Percentiles rank a stretch among this genome's conserved stretches.
phyloP scores from a whole-genome alignment of 331 rosid species.

The Prunus yedoensis region DNA sequence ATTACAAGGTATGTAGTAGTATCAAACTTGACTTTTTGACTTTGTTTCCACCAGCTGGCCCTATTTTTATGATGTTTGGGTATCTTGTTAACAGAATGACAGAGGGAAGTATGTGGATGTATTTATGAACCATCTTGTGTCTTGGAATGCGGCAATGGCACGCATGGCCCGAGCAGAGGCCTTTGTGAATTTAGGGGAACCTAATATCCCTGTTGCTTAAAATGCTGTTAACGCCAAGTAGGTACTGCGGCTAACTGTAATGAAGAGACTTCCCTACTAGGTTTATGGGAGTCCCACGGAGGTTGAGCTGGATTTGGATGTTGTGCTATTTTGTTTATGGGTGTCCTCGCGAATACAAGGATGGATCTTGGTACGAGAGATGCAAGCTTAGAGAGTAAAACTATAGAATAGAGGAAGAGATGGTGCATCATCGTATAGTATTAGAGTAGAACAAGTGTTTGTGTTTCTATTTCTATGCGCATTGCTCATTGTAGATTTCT shows the following conservation, averaged over 20 bases:
- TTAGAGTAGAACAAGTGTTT: neutral
- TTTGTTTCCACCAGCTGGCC: slow-evolving; percentile 3
- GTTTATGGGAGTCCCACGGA: neutral
- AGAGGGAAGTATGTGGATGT: slow-evolving; percentile 63
- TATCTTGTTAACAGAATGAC: slow-evolving; percentile 68
- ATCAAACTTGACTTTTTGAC: slow-evolving; percentile 1
- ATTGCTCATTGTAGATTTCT: no score
- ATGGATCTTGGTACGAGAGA: neutral
- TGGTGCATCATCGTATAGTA: neutral
- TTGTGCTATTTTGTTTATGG: neutral
- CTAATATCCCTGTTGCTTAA: slow-evolving; percentile 75
- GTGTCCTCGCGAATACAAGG: neutral
- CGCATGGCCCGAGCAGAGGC: slow-evolving; percentile 72
- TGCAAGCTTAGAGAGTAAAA: neutral
- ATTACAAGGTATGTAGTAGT: slow-evolving; percentile 66
- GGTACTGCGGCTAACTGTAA: neutral
- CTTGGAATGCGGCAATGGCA: slow-evolving; percentile 74
- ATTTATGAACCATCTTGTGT: slow-evolving; percentile 80
- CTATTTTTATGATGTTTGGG: slow-evolving; percentile 13
- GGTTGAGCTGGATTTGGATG: neutral
- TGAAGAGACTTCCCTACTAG: neutral
- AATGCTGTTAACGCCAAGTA: slow-evolving; percentile 10
- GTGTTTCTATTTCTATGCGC: neutral
- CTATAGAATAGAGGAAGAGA: neutral
- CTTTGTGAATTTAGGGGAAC: slow-evolving; percentile 85